Conservation (phyloP, 2,329 filamentous ascomycete species). For the Zymoseptoria ardabiliae region DNA sequence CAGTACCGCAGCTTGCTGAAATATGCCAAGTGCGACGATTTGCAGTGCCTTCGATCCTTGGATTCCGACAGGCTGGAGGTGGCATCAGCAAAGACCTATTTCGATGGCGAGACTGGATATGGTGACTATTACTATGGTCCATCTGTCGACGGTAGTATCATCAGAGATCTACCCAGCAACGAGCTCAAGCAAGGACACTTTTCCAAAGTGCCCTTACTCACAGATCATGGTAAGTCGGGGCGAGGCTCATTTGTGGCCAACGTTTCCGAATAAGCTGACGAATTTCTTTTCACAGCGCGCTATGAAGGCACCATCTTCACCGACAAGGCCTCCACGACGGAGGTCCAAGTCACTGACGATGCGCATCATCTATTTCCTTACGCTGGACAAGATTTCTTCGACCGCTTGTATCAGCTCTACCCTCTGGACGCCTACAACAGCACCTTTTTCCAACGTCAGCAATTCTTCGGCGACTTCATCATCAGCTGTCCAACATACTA, state of each 20-base stretch:
- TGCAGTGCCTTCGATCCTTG: neutral
- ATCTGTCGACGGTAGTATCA: conserved; percentile 35
- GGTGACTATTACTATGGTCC: conserved; percentile 38
- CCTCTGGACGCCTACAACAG: conserved; percentile 28
- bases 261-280: neutral
- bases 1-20: neutral
- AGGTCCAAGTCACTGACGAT: conserved; percentile 25
- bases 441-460: conserved; percentile 32
- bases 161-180: conserved; percentile 30
- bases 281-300: neutral
- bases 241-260: neutral
- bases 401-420: conserved; percentile 34
- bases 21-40: neutral
- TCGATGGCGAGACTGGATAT: conserved; percentile 19
- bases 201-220: conserved; percentile 31
- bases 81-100: neutral
- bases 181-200: conserved; percentile 31
- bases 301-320: conserved; percentile 34
- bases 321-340: conserved; percentile 24
- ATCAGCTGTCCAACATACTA: conserved; percentile 26
- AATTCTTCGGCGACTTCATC: conserved; percentile 39
- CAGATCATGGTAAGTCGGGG: conserved; percentile 18
- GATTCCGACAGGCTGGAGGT: neutral
- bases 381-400: conserved; percentile 32
- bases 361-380: conserved; percentile 29